Conservation (phyloP, 495 filamentous ascomycete species). For the Aspergillus heteromorphus region DNA sequence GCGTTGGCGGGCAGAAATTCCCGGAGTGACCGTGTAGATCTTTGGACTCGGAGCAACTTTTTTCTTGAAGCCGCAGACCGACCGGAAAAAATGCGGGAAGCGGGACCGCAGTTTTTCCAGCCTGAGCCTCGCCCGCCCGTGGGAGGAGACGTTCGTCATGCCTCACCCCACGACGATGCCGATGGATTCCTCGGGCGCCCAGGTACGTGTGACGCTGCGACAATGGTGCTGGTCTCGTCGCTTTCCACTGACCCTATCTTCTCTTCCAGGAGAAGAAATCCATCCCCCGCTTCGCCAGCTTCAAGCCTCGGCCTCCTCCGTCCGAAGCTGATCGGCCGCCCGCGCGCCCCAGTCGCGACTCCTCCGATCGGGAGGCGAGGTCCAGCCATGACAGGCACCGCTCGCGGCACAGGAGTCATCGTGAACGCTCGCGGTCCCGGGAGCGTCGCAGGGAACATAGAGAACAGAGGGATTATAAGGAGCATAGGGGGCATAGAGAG, state of each 20-base stretch:
- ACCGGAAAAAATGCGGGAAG: conserved; percentile 16
- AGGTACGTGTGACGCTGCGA: conserved; percentile 25
- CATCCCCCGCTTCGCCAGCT: conserved; percentile 65
- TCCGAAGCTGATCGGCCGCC: conserved; percentile 19
- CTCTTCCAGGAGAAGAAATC: conserved; percentile 31
- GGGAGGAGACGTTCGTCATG: not conserved
- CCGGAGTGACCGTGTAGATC: conserved; percentile 6
- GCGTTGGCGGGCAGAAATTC: conserved; percentile 2
- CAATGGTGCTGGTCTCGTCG: not conserved
- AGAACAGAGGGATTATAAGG: too few species aligned
- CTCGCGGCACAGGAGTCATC: conserved; percentile 20
- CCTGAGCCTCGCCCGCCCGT: not conserved
- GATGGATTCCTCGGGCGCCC: conserved; percentile 35
- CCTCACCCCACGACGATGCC: conserved; percentile 28
- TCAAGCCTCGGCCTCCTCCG: conserved; percentile 47
- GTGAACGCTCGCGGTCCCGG: conserved; percentile 22
- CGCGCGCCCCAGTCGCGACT: conserved; percentile 17
- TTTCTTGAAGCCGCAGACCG: conserved; percentile 23
- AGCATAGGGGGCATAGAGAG: not conserved
- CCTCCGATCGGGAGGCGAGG: conserved; percentile 16
- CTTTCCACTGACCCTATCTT: not conserved
- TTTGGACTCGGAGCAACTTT: conserved; percentile 26
- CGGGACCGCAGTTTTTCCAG: conserved; percentile 26
- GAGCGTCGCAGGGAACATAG: conserved; percentile 18
- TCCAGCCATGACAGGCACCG: conserved; percentile 21